A percentile compares a stretch with the other conserved stretches of the same genome.
Evolutionary conservation across 1,284 basidiomycete species (phyloP).

Genomic region (Apiotrichum gracile): DNA sequence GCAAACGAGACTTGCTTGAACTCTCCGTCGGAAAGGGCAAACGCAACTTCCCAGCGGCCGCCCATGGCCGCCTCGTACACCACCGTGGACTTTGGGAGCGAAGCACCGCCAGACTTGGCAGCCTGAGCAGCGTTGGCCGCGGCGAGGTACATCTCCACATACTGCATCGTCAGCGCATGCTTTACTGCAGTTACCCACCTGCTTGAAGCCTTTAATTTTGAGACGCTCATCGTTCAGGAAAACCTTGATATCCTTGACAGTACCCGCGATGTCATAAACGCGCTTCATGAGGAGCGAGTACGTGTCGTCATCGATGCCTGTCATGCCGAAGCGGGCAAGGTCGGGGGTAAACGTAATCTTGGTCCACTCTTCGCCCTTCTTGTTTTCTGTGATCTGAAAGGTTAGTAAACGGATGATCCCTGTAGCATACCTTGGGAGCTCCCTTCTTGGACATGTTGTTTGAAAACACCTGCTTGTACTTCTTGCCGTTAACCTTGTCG

Average conservation of each 20-base stretch:
- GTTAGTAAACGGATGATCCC: background rate
- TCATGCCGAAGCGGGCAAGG: slow-evolving; percentile 87
- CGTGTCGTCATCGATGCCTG: slow-evolving; percentile 83
- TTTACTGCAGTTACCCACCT: slow-evolving; percentile 43
- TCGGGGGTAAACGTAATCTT: slow-evolving; percentile 93
- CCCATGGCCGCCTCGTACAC: slow-evolving; percentile 77
- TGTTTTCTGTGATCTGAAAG: slow-evolving; percentile 74
- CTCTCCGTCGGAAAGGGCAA: slow-evolving; percentile 78
- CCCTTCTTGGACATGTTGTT: slow-evolving; percentile 88
- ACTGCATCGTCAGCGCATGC: slow-evolving; percentile 46
- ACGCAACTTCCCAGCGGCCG: slow-evolving; percentile 89
- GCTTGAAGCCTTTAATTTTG: slow-evolving; percentile 93
- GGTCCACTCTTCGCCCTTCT: slow-evolving; percentile 85
- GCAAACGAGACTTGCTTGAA: slow-evolving; percentile 96
- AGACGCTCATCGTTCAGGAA: slow-evolving; percentile 86
- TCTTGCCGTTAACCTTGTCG: slow-evolving; percentile 76
- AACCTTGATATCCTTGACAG: slow-evolving; percentile 88
- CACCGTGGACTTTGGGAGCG: slow-evolving; percentile 66
- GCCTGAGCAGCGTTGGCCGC: slow-evolving; percentile 56
- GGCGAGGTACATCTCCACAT: slow-evolving; percentile 88
- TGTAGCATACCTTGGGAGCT: slow-evolving; percentile 58
- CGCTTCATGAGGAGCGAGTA: slow-evolving; percentile 86
- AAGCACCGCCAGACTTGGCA: slow-evolving; percentile 65
- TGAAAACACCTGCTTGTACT: slow-evolving; percentile 93
- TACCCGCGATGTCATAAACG: slow-evolving; percentile 96